Conservation (phyloP, 176 grass and related monocot genomes). For the Hyparrhenia diplandra region DNA sequence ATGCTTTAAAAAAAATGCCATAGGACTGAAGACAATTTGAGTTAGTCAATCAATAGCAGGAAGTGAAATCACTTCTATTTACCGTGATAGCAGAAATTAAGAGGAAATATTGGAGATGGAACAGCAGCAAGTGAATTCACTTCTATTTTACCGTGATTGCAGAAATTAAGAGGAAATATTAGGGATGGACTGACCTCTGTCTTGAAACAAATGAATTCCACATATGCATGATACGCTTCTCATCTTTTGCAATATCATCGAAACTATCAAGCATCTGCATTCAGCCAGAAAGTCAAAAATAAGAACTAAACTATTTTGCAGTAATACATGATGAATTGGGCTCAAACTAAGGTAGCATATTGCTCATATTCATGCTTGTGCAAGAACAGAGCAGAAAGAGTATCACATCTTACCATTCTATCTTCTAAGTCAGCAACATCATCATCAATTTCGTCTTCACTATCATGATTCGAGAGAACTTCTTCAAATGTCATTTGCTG, state of each 20-base stretch:
- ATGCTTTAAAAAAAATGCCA: not conserved
- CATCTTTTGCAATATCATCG: slow-evolving; percentile 68
- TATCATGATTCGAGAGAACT: slow-evolving; percentile 74
- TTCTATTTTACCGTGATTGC: not conserved
- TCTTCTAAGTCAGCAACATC: slow-evolving; percentile 88
- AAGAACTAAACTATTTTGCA: not conserved
- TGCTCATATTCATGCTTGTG: not conserved
- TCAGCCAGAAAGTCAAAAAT: slow-evolving; percentile 7
- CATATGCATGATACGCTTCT: slow-evolving; percentile 73
- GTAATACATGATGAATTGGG: not conserved
- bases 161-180: no score
- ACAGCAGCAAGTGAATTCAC: no score
- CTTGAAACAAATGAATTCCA: no score
- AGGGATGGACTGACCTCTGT: no score
- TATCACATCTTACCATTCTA: slow-evolving; percentile 59
- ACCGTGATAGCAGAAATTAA: no score
- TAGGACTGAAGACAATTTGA: not conserved
- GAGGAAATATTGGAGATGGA: no score
- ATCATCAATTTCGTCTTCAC: slow-evolving; percentile 92
- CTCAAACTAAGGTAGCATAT: not conserved
- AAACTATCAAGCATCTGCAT: slow-evolving; percentile 89
- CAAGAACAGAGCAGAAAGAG: slow-evolving; percentile 15
- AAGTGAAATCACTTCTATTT: no score
- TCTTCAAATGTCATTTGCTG: slow-evolving; percentile 75
- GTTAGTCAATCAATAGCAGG: not conserved